Conservation (phyloP, 352 stramenopile species). For the Phytophthora foliorum region DNA sequence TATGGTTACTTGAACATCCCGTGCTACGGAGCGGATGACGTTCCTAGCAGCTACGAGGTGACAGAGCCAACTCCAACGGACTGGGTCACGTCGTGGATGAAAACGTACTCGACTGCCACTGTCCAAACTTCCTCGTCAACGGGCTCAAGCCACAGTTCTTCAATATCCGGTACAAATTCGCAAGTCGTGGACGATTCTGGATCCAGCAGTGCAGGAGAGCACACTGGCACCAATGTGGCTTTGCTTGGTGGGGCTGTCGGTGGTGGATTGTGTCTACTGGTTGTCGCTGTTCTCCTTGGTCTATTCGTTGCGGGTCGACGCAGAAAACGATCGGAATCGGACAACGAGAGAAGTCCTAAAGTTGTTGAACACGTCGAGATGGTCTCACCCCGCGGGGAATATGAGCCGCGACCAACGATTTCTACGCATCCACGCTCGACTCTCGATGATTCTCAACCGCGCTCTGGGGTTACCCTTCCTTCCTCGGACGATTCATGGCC, state of each 20-base stretch:
- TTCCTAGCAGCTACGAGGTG: neutral
- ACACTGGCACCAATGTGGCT: constrained; percentile 12
- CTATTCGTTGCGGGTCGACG: constrained; percentile 18
- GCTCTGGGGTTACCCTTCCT: constrained; percentile 12
- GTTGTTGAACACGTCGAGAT: constrained; percentile 17
- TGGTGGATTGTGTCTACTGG: constrained; percentile 23
- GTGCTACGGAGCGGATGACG: constrained; percentile 29
- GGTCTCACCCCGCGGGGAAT: constrained; percentile 9
- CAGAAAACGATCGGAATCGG: constrained; percentile 12
- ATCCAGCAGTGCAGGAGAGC: neutral
- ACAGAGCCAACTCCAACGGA: constrained; percentile 24
- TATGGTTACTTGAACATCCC: constrained; percentile 41
- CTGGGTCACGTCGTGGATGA: constrained; percentile 37
- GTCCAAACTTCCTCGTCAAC: neutral
- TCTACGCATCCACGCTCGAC: constrained; percentile 22
- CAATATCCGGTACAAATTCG: neutral
- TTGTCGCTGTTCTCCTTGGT: constrained; percentile 21
- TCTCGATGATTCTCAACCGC: constrained; percentile 21
- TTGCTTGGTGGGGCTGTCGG: constrained; percentile 27
- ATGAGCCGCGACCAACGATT: constrained; percentile 12
- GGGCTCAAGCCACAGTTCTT: constrained; percentile 1
- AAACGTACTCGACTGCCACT: constrained; percentile 13
- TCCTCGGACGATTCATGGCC: constrained; percentile 20
- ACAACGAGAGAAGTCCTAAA: constrained; percentile 16
- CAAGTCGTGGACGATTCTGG: neutral